A percentile compares a stretch with the other conserved stretches of the same genome.
These are phyloP conservation scores for Coniosporium apollinis DNA, from an alignment of 495 filamentous ascomycete species.

Conservation along the genomic window DNA sequence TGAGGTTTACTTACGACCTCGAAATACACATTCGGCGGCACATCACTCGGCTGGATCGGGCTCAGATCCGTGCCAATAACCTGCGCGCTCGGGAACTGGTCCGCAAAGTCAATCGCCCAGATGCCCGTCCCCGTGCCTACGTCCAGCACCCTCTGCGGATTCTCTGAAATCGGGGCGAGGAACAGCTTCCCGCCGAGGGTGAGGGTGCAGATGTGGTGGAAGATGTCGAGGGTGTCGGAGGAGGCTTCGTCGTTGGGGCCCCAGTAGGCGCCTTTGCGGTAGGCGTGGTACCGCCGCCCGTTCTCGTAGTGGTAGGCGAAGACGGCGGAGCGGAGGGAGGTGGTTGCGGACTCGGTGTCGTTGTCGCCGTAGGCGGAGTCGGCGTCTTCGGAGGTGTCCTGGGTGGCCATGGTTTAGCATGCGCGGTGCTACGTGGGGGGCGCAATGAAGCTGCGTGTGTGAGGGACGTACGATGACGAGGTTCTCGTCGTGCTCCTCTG, in stretches of 20 bases:
- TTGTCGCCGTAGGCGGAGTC: too few relatives aligned
- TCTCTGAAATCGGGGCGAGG: constrained; percentile 33
- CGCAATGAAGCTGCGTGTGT: too few relatives aligned
- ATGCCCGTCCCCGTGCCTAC: constrained; percentile 48
- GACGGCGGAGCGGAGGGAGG: constrained; percentile 1
- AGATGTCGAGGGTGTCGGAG: constrained; percentile 54
- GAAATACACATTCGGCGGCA: constrained; percentile 22
- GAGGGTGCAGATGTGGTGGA: constrained; percentile 41
- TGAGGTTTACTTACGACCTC: too few relatives aligned
- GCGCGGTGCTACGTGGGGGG: too few relatives aligned
- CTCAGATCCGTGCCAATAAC: constrained; percentile 35
- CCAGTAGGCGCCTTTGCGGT: constrained; percentile 10
- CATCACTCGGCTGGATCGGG: constrained; percentile 39
- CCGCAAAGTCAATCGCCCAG: constrained; percentile 49
- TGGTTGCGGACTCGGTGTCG: too few relatives aligned
- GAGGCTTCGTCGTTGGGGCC: constrained; percentile 28
- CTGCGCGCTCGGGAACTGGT: constrained; percentile 25
- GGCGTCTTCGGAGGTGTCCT: too few relatives aligned
- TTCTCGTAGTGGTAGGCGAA: constrained; percentile 11
- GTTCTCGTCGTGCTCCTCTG: too few relatives aligned
- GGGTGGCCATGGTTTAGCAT: too few relatives aligned
- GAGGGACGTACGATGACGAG: too few relatives aligned
- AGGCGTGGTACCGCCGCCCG: constrained; percentile 12
- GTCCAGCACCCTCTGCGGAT: constrained; percentile 33
- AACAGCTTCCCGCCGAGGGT: constrained; percentile 36